These are phyloP conservation scores for Pseudonitzschia pungens DNA, from an alignment of 108 stramenopile species.

Conservation along the genomic window DNA sequence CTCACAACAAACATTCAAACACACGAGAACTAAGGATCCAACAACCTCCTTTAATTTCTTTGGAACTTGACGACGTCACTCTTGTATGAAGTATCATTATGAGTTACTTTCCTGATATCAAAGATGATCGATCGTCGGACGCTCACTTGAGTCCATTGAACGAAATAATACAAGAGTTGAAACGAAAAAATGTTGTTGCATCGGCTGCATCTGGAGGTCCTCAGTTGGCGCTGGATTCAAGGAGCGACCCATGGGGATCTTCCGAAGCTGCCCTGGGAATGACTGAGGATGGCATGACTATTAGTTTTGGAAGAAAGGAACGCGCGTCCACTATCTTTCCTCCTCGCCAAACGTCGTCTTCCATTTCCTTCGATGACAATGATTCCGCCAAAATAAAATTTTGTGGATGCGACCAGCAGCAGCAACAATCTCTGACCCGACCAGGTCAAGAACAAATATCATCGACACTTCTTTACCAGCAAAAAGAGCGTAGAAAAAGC, in stretches of 20 bases:
- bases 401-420: constrained; percentile 2
- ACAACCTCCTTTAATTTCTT: no score
- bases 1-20: no score
- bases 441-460: neutral
- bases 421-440: neutral
- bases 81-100: neutral
- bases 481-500: neutral
- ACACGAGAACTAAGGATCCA: no score
- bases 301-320: neutral
- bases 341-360: neutral
- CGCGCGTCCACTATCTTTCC: neutral
- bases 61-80: neutral
- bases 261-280: constrained; percentile 12
- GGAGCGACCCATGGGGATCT: constrained; percentile 41
- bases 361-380: neutral
- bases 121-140: constrained; percentile 24
- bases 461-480: neutral
- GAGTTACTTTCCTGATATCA: constrained; percentile 33
- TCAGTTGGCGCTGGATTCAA: constrained; percentile 18
- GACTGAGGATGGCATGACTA: neutral
- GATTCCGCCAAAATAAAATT: neutral
- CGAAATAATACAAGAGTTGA: constrained; percentile 40
- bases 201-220: constrained; percentile 44
- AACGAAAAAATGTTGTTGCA: constrained; percentile 49
- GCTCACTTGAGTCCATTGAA: constrained; percentile 32